These are phyloP conservation scores for Fusarium citri DNA, from an alignment of 2,329 filamentous ascomycete genomes.

Conservation along the genomic window DNA sequence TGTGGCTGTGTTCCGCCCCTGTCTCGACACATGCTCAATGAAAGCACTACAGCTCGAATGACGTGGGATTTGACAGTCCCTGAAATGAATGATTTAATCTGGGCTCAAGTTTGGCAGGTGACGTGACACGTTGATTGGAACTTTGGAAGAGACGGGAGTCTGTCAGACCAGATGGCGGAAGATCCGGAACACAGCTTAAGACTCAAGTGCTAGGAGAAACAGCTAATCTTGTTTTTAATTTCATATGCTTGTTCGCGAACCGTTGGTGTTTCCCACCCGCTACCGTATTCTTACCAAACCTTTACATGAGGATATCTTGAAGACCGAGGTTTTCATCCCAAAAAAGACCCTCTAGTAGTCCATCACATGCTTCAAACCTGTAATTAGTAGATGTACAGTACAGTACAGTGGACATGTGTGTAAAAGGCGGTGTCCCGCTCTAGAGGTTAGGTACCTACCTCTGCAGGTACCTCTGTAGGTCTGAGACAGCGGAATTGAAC, in stretches of 20 bases:
- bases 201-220: constrained; percentile 5
- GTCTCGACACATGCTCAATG: constrained; percentile 18
- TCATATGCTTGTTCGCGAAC: constrained; percentile 8
- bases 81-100: constrained; percentile 8
- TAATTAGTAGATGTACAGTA: constrained; percentile 2
- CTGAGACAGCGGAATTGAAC: not conserved
- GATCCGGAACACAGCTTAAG: constrained; percentile 14
- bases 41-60: constrained; percentile 5
- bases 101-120: constrained; percentile 7
- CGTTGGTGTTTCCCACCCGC: not conserved
- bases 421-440: constrained; percentile 38
- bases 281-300: not conserved
- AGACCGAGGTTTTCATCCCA: constrained; percentile 24
- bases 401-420: not conserved
- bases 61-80: constrained; percentile 24
- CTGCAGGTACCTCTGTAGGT: not conserved
- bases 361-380: constrained; percentile 32
- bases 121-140: constrained; percentile 15
- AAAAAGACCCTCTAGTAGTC: constrained; percentile 10
- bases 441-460: not conserved
- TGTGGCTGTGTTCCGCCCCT: constrained; percentile 11
- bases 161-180: constrained; percentile 32
- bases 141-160: constrained; percentile 19
- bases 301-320: constrained; percentile 6
- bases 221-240: constrained; percentile 35